Evolutionary conservation across 768 basidiomycete genomes (phyloP).

Genomic region (Suillus subaureus): DNA sequence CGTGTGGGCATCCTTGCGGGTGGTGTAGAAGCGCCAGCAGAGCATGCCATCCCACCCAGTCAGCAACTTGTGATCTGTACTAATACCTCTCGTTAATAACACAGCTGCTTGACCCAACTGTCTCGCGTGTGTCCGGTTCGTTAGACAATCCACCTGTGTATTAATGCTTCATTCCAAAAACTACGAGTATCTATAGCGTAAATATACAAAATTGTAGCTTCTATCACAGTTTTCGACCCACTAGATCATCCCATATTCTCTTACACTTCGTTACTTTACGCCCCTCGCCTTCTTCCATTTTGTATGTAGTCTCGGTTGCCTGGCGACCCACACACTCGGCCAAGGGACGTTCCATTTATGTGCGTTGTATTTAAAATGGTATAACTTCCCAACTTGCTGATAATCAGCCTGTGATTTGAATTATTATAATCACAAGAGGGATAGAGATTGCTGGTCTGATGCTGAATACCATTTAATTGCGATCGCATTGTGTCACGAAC

Average conservation of each 20-base stretch:
- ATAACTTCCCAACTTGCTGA: not conserved
- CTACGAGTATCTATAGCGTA: constrained; percentile 6
- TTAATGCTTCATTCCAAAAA: not conserved
- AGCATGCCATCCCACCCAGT: constrained; percentile 47
- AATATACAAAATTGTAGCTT: constrained; percentile 3
- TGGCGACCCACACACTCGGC: not conserved
- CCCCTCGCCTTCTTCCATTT: not conserved
- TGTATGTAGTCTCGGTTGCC: not conserved
- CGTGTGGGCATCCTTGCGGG: constrained; percentile 69
- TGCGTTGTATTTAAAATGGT: not conserved
- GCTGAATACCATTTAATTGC: no score
- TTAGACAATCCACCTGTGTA: not conserved
- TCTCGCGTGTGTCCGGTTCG: not conserved
- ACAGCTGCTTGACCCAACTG: not conserved
- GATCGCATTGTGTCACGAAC: no score
- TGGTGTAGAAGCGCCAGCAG: constrained; percentile 54
- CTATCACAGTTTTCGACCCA: not conserved
- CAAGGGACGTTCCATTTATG: not conserved
- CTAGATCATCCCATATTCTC: not conserved
- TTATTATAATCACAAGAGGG: not conserved
- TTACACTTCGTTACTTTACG: not conserved
- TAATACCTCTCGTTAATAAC: constrained; percentile 8
- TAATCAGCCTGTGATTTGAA: not conserved
- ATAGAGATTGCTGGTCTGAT: not conserved
- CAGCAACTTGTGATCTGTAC: constrained; percentile 39